Conservation (phyloP, 768 basidiomycete genomes). For the Lyophyllum atratum region DNA sequence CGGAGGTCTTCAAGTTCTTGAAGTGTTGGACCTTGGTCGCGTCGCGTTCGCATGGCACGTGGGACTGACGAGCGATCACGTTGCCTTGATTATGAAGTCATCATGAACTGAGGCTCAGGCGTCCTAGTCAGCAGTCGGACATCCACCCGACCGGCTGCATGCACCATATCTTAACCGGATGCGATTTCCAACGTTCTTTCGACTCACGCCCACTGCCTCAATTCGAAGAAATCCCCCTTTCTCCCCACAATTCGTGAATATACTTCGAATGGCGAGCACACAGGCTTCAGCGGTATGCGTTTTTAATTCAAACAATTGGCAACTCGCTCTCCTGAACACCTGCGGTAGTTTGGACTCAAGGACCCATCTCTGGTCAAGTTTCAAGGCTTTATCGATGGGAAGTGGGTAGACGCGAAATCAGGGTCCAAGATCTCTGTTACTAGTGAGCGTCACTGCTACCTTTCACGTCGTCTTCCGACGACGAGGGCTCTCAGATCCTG, state of each 20-base stretch:
- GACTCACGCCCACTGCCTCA: conserved; percentile 25
- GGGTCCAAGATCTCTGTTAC: conserved; percentile 73
- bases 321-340: not conserved
- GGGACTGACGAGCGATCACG: no score
- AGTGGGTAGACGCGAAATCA: conserved; percentile 82
- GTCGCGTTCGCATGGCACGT: no score
- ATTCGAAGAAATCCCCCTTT: conserved; percentile 24
- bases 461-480: not conserved
- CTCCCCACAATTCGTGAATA: conserved; percentile 1
- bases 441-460: conserved; percentile 51
- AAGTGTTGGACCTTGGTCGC: not conserved
- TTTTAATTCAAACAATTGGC: not conserved
- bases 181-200: conserved; percentile 21
- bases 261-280: conserved; percentile 62
- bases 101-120: not conserved
- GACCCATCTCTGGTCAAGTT: conserved; percentile 75
- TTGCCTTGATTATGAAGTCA: conserved; percentile 1
- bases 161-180: conserved; percentile 15
- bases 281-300: conserved; percentile 39
- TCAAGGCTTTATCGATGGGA: conserved; percentile 80
- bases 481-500: conserved; percentile 67
- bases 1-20: no score
- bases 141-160: conserved; percentile 7
- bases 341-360: conserved; percentile 66
- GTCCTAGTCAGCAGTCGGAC: not conserved